phyloP scores from a whole-genome alignment of 192 early-diverging fungal species.

The Tieghemiomyces parasiticus region DNA sequence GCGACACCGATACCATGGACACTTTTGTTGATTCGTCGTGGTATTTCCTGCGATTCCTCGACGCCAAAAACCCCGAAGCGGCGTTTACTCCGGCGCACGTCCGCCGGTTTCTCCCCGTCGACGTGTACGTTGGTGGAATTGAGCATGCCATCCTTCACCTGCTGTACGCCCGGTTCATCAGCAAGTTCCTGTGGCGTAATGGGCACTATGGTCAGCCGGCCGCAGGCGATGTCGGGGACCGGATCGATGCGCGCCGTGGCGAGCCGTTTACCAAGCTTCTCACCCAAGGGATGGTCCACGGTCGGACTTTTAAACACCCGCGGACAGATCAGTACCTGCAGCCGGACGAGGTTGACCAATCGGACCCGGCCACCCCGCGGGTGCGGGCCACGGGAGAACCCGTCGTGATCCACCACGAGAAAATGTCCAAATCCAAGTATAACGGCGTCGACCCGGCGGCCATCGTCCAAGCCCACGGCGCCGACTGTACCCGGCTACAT shows the following conservation, averaged over 20 bases:
- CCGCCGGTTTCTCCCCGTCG: constrained; percentile 56
- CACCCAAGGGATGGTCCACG: constrained; percentile 94
- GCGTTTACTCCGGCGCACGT: constrained; percentile 36
- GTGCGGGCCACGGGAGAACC: constrained; percentile 42
- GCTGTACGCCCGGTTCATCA: constrained; percentile 82
- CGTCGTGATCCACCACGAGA: constrained; percentile 58
- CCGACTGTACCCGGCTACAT: constrained; percentile 71
- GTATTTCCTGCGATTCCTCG: constrained; percentile 83
- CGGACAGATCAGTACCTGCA: constrained; percentile 56
- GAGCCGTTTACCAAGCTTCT: constrained; percentile 81
- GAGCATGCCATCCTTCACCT: constrained; percentile 93
- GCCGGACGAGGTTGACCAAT: constrained; percentile 48
- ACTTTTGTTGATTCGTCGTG: constrained; percentile 97
- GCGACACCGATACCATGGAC: constrained; percentile 92
- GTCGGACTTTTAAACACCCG: constrained; percentile 66
- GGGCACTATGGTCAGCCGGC: background rate
- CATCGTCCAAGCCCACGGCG: constrained; percentile 37
- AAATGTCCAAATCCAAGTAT: constrained; percentile 96
- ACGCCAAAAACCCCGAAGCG: constrained; percentile 44
- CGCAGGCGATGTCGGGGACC: constrained; percentile 12
- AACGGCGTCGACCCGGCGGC: constrained; percentile 82
- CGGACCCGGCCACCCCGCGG: constrained; percentile 26
- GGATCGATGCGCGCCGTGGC: constrained; percentile 34
- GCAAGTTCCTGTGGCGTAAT: constrained; percentile 57
- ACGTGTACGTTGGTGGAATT: constrained; percentile 87